A percentile compares a stretch with the other conserved stretches of the same genome.
Evolutionary conservation across 129 eudicot species (phyloP).

Genomic region (Flaveria linearis): DNA sequence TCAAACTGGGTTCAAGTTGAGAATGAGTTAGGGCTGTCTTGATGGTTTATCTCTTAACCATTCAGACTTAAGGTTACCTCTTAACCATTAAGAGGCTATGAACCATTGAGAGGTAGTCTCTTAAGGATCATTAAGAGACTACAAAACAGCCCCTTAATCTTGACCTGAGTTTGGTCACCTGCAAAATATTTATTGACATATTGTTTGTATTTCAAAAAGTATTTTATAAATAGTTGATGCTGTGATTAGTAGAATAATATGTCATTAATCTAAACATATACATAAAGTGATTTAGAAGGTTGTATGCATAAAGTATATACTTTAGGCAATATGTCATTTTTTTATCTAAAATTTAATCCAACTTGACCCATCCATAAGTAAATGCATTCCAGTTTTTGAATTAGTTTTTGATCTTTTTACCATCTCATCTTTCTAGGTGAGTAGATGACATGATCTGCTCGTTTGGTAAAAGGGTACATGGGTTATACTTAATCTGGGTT

Average conservation of each 20-base stretch:
- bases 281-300: conserved; percentile 3
- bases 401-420: neutral
- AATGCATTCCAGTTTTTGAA: neutral
- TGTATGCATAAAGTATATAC: neutral
- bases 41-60: too few species aligned
- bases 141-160: too few species aligned
- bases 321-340: neutral
- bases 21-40: neutral
- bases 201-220: neutral
- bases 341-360: neutral
- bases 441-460: neutral
- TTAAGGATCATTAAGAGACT: too few species aligned
- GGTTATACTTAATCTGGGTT: neutral
- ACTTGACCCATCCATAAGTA: neutral
- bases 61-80: too few species aligned
- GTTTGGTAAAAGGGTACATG: conserved; percentile 1
- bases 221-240: neutral
- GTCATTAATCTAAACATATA: neutral
- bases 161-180: neutral
- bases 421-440: too few species aligned
- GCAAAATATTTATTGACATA: neutral
- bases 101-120: too few species aligned
- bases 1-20: neutral
- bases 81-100: too few species aligned
- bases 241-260: neutral